Percentiles rank a stretch among this genome's conserved stretches.
phyloP scores from a whole-genome alignment of 768 basidiomycete species.

The Inosperma sp. region DNA sequence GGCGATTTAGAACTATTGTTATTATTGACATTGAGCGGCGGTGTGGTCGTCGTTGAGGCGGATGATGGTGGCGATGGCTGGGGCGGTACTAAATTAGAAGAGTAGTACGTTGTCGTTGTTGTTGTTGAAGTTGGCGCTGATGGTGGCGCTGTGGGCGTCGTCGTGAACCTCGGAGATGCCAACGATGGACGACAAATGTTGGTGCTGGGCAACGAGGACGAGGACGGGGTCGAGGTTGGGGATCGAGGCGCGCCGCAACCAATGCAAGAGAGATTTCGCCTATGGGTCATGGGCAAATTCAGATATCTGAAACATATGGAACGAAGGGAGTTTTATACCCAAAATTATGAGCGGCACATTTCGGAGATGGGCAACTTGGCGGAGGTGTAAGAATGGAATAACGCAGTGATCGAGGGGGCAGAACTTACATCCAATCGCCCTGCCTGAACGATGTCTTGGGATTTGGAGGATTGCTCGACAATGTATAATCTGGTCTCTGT shows the following conservation, averaged over 20 bases:
- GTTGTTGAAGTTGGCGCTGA: too few species aligned
- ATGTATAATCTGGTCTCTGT: slow-evolving; percentile 40
- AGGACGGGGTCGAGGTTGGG: background rate
- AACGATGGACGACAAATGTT: slow-evolving; percentile 6
- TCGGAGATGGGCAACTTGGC: slow-evolving; percentile 58
- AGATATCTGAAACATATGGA: slow-evolving; percentile 16
- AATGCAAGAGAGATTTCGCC: slow-evolving; percentile 73
- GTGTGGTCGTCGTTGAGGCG: slow-evolving; percentile 13
- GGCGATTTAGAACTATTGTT: slow-evolving; percentile 43
- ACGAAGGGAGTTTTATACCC: slow-evolving; percentile 51
- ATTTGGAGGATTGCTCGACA: slow-evolving; percentile 70
- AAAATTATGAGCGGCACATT: slow-evolving; percentile 81
- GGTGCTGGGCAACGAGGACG: slow-evolving; percentile 14
- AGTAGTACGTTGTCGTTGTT: too few species aligned
- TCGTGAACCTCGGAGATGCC: slow-evolving; percentile 18
- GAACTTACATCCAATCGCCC: slow-evolving; percentile 74
- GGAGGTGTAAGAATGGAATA: slow-evolving; percentile 21
- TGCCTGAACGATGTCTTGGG: slow-evolving; percentile 60
- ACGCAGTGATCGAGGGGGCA: slow-evolving; percentile 9
- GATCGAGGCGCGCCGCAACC: slow-evolving; percentile 67
- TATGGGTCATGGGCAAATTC: slow-evolving; percentile 44
- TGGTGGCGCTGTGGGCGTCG: slow-evolving; percentile 15
- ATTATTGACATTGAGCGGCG: slow-evolving; percentile 13
- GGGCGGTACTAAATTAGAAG: slow-evolving; percentile 16
- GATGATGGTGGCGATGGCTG: slow-evolving; percentile 11